Conservation (phyloP, 2,329 filamentous ascomycete species). For the Aspergillus alliaceus region DNA sequence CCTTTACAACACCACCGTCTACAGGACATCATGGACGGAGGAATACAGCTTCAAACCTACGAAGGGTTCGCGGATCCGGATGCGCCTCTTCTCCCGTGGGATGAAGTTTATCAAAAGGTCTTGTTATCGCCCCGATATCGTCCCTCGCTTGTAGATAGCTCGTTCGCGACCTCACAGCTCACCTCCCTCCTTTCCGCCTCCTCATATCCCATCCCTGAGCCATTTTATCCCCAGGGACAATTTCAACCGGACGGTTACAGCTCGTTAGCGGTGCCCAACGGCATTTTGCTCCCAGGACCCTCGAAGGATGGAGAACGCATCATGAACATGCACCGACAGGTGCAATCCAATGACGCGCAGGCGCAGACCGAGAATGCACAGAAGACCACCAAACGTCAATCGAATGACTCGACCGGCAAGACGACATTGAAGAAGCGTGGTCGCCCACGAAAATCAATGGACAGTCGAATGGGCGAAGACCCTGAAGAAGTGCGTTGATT, state of each 20-base stretch:
- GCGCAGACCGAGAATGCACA: neutral
- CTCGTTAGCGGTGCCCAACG: neutral
- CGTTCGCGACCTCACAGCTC: constrained; percentile 10
- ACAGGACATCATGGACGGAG: neutral
- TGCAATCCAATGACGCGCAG: neutral
- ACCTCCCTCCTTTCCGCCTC: constrained; percentile 19
- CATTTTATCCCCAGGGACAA: neutral
- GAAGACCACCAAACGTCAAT: constrained; percentile 3
- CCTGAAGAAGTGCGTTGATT: constrained; percentile 18
- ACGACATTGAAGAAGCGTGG: constrained; percentile 17
- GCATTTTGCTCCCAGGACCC: neutral
- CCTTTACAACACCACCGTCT: neutral
- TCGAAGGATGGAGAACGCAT: neutral
- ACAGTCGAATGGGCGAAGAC: constrained; percentile 9
- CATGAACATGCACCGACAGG: neutral
- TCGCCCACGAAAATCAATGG: constrained; percentile 19
- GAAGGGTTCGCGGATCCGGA: constrained; percentile 1
- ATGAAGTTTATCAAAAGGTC: constrained; percentile 8
- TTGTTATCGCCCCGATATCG: constrained; percentile 3
- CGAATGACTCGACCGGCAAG: neutral
- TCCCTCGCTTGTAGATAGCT: neutral
- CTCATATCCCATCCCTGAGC: constrained; percentile 16
- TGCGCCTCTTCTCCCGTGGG: constrained; percentile 9
- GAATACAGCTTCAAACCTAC: neutral
- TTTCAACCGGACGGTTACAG: neutral